Conservation (phyloP, 2,329 filamentous ascomycete genomes). For the Ophiostoma ips region DNA sequence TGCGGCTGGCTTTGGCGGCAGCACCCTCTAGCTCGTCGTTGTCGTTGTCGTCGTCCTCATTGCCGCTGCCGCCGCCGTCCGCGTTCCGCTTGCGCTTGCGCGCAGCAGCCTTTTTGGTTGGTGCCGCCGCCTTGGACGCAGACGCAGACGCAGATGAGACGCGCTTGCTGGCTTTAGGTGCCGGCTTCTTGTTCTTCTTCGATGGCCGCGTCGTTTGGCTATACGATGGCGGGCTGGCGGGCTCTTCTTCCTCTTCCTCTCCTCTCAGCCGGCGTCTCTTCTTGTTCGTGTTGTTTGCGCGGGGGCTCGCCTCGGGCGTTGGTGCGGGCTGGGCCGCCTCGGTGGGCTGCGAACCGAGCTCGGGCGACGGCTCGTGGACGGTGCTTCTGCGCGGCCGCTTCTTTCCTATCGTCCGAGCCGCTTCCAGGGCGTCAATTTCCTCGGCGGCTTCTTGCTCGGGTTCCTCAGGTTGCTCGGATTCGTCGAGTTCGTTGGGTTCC, state of each 20-base stretch:
- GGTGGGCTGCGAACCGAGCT: slow-evolving; percentile 24
- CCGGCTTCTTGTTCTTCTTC: slow-evolving; percentile 15
- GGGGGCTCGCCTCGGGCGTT: slow-evolving; percentile 18
- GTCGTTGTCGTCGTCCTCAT: too few relatives aligned
- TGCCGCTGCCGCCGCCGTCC: slow-evolving; percentile 14
- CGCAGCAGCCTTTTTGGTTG: slow-evolving; percentile 14
- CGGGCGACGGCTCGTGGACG: slow-evolving; percentile 25
- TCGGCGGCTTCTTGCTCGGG: slow-evolving; percentile 23
- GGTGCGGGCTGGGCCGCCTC: slow-evolving; percentile 18
- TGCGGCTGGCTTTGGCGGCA: slow-evolving; percentile 13
- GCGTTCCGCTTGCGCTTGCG: slow-evolving; percentile 7
- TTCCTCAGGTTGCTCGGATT: not conserved
- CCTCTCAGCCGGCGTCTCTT: slow-evolving; percentile 26
- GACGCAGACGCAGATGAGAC: not conserved
- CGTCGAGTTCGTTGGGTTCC: not conserved
- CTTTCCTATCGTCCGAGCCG: slow-evolving; percentile 26
- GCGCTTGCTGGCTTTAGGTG: slow-evolving; percentile 8
- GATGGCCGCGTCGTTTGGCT: slow-evolving; percentile 11
- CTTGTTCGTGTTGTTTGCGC: slow-evolving; percentile 20
- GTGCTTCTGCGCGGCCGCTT: slow-evolving; percentile 29
- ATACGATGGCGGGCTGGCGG: too few relatives aligned
- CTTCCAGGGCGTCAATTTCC: slow-evolving; percentile 29
- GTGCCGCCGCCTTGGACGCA: not conserved
- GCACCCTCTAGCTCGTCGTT: slow-evolving; percentile 12
- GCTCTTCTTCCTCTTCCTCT: slow-evolving; percentile 22